Percentiles rank a stretch among this genome's conserved stretches.
These are phyloP conservation scores for Cryptosporidium ryanae DNA, from an alignment of 169 alveolate genomes.

Conservation along the genomic window DNA sequence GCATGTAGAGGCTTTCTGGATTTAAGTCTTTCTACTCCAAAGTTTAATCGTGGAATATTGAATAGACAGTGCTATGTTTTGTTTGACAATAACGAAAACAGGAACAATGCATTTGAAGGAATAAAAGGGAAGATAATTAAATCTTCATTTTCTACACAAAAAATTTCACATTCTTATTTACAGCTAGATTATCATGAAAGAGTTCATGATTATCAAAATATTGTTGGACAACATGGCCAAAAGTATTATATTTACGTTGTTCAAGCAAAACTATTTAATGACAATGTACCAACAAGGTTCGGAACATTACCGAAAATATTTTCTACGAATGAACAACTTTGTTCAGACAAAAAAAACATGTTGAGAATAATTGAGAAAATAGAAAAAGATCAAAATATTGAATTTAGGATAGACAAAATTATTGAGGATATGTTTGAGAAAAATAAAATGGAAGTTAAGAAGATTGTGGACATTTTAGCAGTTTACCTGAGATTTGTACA, in stretches of 20 bases:
- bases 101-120: slow-evolving; percentile 38
- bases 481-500: slow-evolving; percentile 53
- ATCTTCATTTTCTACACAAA: slow-evolving; percentile 27
- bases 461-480: slow-evolving; percentile 7
- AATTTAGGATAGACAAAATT: neutral
- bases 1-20: slow-evolving; percentile 45
- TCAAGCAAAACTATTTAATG: slow-evolving; percentile 32
- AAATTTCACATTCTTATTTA: neutral
- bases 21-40: slow-evolving; percentile 51
- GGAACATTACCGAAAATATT: slow-evolving; percentile 23
- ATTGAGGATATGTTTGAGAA: neutral
- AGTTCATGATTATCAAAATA: neutral
- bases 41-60: slow-evolving; percentile 59
- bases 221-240: neutral
- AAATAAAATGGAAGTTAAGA: neutral
- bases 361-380: slow-evolving; percentile 43
- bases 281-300: slow-evolving; percentile 1
- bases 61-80: slow-evolving; percentile 51
- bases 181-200: neutral
- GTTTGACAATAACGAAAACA: slow-evolving; percentile 38
- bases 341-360: slow-evolving; percentile 14
- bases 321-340: slow-evolving; percentile 33
- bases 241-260: slow-evolving; percentile 40
- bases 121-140: slow-evolving; percentile 63
- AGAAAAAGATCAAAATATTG: slow-evolving; percentile 30